phyloP scores from a whole-genome alignment of 345 rosid species.

The Heritiera fomes region DNA sequence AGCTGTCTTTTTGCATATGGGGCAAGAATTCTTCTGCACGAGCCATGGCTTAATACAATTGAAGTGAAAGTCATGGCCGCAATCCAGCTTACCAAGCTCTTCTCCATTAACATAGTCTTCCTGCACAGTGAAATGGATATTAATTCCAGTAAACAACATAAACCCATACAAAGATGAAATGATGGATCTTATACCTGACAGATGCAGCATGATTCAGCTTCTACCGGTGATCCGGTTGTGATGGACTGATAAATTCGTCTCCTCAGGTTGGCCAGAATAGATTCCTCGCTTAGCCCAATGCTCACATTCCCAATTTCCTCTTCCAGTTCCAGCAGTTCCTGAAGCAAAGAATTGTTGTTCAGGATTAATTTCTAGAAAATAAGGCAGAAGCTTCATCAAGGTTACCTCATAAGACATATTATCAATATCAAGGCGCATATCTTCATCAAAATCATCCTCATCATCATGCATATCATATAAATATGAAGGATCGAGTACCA shows the following conservation, averaged over 20 bases:
- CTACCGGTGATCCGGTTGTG: background rate
- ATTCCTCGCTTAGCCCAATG: slow-evolving; percentile 34
- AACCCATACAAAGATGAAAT: background rate
- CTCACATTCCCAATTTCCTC: slow-evolving; percentile 31
- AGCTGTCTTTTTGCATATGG: slow-evolving; percentile 39
- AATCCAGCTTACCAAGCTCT: slow-evolving; percentile 34
- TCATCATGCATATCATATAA: slow-evolving; percentile 16
- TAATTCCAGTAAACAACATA: background rate
- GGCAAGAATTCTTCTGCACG: slow-evolving; percentile 37
- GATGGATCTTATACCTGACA: slow-evolving; percentile 41
- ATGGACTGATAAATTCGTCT: slow-evolving; percentile 16
- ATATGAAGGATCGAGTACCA: slow-evolving; percentile 14
- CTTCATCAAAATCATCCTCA: background rate
- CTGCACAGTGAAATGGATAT: slow-evolving; percentile 4
- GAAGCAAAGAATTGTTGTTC: background rate
- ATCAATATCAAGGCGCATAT: slow-evolving; percentile 35
- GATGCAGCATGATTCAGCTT: slow-evolving; percentile 34
- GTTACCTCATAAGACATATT: slow-evolving; percentile 42
- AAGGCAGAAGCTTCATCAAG: background rate
- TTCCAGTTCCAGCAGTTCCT: slow-evolving; percentile 38
- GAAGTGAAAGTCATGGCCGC: slow-evolving; percentile 43
- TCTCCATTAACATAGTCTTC: slow-evolving; percentile 39
- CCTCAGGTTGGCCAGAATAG: slow-evolving; percentile 24
- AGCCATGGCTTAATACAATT: slow-evolving; percentile 45
- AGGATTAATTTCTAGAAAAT: background rate